A percentile compares a stretch with the other conserved stretches of the same genome.
Conservation (phyloP, 768 basidiomycete genomes). For the Tylopilus vinaceipallidus region DNA sequence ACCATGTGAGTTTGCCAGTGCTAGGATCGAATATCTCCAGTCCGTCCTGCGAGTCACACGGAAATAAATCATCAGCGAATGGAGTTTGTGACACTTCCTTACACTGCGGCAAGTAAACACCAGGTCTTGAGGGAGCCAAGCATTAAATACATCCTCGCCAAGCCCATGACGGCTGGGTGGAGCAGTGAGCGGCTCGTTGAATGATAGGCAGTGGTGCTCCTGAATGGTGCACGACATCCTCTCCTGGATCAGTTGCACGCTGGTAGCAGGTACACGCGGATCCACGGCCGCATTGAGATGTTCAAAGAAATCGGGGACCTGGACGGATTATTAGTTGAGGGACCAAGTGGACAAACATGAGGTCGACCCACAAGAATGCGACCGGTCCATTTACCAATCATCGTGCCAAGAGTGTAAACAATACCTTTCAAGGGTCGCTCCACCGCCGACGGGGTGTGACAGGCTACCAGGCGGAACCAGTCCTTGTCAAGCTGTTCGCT, state of each 20-base stretch:
- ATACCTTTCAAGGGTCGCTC: conserved; percentile 39
- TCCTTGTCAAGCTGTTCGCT: conserved; percentile 42
- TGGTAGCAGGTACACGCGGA: conserved; percentile 17
- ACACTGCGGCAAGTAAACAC: conserved; percentile 35
- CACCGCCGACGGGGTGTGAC: conserved; percentile 37
- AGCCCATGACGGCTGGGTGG: conserved; percentile 33
- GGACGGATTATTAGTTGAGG: conserved; percentile 22
- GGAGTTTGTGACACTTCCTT: conserved; percentile 12
- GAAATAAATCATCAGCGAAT: conserved; percentile 11
- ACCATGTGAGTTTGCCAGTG: conserved; percentile 39
- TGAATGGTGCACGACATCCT: conserved; percentile 41
- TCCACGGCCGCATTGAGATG: conserved; percentile 24
- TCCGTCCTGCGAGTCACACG: conserved; percentile 34
- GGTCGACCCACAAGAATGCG: conserved; percentile 41
- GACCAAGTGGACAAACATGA: conserved; percentile 8
- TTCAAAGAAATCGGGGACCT: conserved; percentile 25
- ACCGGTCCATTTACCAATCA: conserved; percentile 48
- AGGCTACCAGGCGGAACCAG: conserved; percentile 47
- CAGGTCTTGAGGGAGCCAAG: conserved; percentile 44
- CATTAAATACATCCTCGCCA: conserved; percentile 48
- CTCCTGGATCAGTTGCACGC: conserved; percentile 32
- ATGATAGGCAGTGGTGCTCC: conserved; percentile 47
- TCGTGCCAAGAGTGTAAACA: conserved; percentile 42
- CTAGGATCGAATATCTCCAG: conserved; percentile 42
- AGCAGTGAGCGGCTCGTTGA: conserved; percentile 36